A percentile compares a stretch with the other conserved stretches of the same genome.
phyloP scores from a whole-genome alignment of 2,329 filamentous ascomycete genomes.

The Fonsecaea erecta region DNA sequence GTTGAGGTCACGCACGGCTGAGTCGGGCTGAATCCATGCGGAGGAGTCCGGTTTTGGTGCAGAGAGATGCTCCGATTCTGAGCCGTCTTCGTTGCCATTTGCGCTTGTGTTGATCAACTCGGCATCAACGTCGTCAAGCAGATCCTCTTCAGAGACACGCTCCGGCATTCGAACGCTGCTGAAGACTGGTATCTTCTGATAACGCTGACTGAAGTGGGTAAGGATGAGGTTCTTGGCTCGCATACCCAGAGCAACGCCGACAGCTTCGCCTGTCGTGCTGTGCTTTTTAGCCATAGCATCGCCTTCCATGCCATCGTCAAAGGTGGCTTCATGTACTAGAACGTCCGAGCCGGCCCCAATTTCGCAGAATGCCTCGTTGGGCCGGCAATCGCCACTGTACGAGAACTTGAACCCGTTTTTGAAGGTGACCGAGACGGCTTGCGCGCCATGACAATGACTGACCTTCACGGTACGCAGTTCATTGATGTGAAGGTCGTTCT shows the following conservation, averaged over 20 bases:
- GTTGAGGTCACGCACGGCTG: slow-evolving; percentile 50
- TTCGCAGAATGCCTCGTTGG: slow-evolving; percentile 68
- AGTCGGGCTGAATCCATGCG: slow-evolving; percentile 27
- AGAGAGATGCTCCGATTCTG: neutral
- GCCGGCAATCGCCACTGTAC: slow-evolving; percentile 93
- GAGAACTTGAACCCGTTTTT: slow-evolving; percentile 81
- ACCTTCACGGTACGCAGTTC: slow-evolving; percentile 71
- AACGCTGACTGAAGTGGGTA: slow-evolving; percentile 94
- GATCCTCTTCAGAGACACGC: slow-evolving; percentile 32
- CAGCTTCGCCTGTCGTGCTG: slow-evolving; percentile 83
- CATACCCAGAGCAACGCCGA: slow-evolving; percentile 78
- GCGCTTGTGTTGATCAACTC: slow-evolving; percentile 17
- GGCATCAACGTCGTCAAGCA: slow-evolving; percentile 38
- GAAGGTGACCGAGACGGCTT: slow-evolving; percentile 78
- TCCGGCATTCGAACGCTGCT: slow-evolving; percentile 36
- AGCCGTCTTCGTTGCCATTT: slow-evolving; percentile 16
- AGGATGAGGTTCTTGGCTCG: slow-evolving; percentile 76
- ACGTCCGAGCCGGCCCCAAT: slow-evolving; percentile 79
- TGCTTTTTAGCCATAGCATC: slow-evolving; percentile 90
- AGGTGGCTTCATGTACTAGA: slow-evolving; percentile 93
- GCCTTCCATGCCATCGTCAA: slow-evolving; percentile 78
- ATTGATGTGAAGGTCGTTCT: slow-evolving; percentile 26
- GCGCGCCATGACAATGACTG: slow-evolving; percentile 76
- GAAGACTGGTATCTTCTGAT: slow-evolving; percentile 72
- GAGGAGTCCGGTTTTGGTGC: slow-evolving; percentile 4